Evolutionary conservation across 1,139 yeast genomes (phyloP).

Genomic region (Debaryomyces singareniensis): DNA sequence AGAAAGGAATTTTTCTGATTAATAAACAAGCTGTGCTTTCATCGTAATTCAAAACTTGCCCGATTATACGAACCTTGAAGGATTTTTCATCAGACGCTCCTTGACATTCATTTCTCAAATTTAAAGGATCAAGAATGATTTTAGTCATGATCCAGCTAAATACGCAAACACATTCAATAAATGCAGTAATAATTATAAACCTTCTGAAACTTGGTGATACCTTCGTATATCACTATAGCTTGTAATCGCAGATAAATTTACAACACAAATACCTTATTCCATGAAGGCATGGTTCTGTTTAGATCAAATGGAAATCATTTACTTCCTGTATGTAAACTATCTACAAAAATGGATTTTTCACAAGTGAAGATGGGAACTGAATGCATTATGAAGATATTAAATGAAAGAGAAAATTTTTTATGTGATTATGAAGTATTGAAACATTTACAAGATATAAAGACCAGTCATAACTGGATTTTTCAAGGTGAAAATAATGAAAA

Average conservation of each 20-base stretch:
- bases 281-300: slow-evolving; percentile 2
- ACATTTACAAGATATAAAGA: slow-evolving; percentile 50
- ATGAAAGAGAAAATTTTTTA: slow-evolving; percentile 55
- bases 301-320: slow-evolving; percentile 1
- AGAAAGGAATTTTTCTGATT: slow-evolving; percentile 10
- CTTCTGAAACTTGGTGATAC: no score
- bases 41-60: slow-evolving; percentile 19
- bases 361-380: no score
- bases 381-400: slow-evolving; percentile 30
- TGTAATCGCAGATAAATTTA: no score
- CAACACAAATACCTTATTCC: no score
- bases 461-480: slow-evolving; percentile 41
- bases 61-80: slow-evolving; percentile 22
- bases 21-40: slow-evolving; percentile 7
- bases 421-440: slow-evolving; percentile 67
- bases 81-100: slow-evolving; percentile 16
- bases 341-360: no score
- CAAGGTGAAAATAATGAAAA: slow-evolving; percentile 29
- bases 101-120: slow-evolving; percentile 15
- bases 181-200: no score
- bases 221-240: no score
- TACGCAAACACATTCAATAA: no score
- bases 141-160: no score
- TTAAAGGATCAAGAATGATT: slow-evolving; percentile 22
- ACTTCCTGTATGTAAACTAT: no score